Evolutionary conservation across 306 rosid species (phyloP).

Genomic region (Malus fusca): DNA sequence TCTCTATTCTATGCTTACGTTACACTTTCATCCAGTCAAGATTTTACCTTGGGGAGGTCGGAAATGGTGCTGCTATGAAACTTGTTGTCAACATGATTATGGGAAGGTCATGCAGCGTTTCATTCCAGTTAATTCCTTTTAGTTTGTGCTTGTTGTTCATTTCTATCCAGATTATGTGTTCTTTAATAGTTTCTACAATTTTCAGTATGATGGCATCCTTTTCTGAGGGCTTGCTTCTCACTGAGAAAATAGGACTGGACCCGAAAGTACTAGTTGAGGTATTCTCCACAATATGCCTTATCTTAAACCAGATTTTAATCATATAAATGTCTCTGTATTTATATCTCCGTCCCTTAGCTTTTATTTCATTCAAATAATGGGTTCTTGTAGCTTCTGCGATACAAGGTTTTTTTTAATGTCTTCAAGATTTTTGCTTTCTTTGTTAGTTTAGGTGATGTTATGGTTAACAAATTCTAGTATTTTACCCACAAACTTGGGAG

Average conservation of each 20-base stretch:
- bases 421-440: not conserved
- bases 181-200: slow-evolving; percentile 12
- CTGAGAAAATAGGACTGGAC: slow-evolving; percentile 83
- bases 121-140: slow-evolving; percentile 3
- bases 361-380: too few species aligned
- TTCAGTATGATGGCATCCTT: slow-evolving; percentile 96
- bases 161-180: slow-evolving; percentile 16
- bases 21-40: slow-evolving; percentile 48
- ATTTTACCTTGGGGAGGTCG: slow-evolving; percentile 89
- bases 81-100: slow-evolving; percentile 95
- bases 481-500: not conserved
- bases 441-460: not conserved
- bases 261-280: slow-evolving; percentile 82
- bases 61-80: slow-evolving; percentile 98
- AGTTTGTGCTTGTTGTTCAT: slow-evolving; percentile 9
- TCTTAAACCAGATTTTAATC: not conserved
- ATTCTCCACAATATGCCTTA: slow-evolving; percentile 15
- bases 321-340: too few species aligned
- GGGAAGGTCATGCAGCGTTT: slow-evolving; percentile 63
- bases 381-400: too few species aligned
- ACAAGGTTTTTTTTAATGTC: too few species aligned
- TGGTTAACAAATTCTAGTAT: not conserved
- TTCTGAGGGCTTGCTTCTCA: slow-evolving; percentile 88
- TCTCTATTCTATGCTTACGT: slow-evolving; percentile 22
- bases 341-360: too few species aligned